These are phyloP conservation scores for Ascosphaera apis DNA, from an alignment of 2,329 filamentous ascomycete genomes.

Conservation along the genomic window DNA sequence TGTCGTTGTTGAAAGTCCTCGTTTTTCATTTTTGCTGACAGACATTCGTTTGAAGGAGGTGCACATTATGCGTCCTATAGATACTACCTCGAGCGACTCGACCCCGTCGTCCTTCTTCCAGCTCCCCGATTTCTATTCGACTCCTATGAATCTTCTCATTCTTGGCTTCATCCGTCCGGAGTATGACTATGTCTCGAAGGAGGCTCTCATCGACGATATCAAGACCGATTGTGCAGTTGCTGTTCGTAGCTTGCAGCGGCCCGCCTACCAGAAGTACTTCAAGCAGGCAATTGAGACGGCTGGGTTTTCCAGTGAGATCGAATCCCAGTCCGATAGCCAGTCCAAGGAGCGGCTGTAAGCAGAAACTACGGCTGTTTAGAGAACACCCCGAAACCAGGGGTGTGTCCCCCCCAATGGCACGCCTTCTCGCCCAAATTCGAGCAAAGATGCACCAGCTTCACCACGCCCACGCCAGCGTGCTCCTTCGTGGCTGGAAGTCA, in stretches of 20 bases:
- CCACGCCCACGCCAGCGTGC: too few species aligned
- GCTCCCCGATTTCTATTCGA: constrained; percentile 59
- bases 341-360: too few species aligned
- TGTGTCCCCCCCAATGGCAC: too few species aligned
- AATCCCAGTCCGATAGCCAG: too few species aligned
- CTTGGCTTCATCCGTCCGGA: constrained; percentile 77
- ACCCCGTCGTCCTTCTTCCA: constrained; percentile 16
- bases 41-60: constrained; percentile 34
- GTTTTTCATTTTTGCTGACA: not conserved
- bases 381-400: too few species aligned
- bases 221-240: constrained; percentile 70
- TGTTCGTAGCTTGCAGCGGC: constrained; percentile 43
- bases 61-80: constrained; percentile 51
- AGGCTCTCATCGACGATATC: constrained; percentile 74
- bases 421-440: too few species aligned
- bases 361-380: too few species aligned
- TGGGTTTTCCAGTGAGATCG: constrained; percentile 9
- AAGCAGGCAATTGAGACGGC: constrained; percentile 16
- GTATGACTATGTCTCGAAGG: constrained; percentile 63
- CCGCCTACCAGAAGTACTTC: constrained; percentile 30
- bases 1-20: not conserved
- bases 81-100: too few species aligned
- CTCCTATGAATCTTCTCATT: constrained; percentile 54
- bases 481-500: too few species aligned
- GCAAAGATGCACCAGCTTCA: too few species aligned